These are phyloP conservation scores for Pythium guiyangense DNA, from an alignment of 352 stramenopile species.

Conservation along the genomic window DNA sequence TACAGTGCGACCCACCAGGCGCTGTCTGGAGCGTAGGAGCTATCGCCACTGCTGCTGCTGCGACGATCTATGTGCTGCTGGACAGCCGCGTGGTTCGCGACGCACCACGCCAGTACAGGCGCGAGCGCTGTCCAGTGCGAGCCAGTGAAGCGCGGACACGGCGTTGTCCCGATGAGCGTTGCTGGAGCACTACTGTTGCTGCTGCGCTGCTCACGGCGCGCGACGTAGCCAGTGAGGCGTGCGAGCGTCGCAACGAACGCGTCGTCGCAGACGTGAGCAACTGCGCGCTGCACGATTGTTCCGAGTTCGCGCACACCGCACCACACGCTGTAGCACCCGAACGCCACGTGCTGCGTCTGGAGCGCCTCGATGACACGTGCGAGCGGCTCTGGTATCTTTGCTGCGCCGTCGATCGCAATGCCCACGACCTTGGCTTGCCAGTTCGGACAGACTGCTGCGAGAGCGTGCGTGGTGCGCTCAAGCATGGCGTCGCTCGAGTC, in stretches of 20 bases:
- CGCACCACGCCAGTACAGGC: constrained; percentile 3
- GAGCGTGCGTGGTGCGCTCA: constrained; percentile 2
- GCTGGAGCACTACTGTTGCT: too few relatives aligned
- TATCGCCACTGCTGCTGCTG: too few relatives aligned
- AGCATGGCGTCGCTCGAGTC: not conserved
- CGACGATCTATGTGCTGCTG: not conserved
- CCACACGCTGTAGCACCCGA: constrained; percentile 8
- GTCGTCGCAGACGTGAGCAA: constrained; percentile 5
- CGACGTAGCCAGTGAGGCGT: not conserved
- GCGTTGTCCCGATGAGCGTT: not conserved
- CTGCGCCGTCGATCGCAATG: constrained; percentile 8
- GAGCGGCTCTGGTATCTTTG: not conserved
- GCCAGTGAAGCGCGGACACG: constrained; percentile 1
- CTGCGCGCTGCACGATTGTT: constrained; percentile 2
- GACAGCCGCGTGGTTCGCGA: not conserved
- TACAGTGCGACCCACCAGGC: constrained; percentile 10
- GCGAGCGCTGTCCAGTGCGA: constrained; percentile 3
- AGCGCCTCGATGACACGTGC: not conserved
- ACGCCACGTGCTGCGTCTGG: constrained; percentile 4
- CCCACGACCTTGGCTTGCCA: constrained; percentile 9
- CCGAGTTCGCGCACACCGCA: constrained; percentile 5
- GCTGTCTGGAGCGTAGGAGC: not conserved
- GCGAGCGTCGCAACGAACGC: constrained; percentile 2
- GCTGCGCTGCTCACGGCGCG: not conserved
- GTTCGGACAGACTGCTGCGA: not conserved